These are phyloP conservation scores for Rhododendron kiyosumense DNA, from an alignment of 148 eudicot species.

Conservation along the genomic window DNA sequence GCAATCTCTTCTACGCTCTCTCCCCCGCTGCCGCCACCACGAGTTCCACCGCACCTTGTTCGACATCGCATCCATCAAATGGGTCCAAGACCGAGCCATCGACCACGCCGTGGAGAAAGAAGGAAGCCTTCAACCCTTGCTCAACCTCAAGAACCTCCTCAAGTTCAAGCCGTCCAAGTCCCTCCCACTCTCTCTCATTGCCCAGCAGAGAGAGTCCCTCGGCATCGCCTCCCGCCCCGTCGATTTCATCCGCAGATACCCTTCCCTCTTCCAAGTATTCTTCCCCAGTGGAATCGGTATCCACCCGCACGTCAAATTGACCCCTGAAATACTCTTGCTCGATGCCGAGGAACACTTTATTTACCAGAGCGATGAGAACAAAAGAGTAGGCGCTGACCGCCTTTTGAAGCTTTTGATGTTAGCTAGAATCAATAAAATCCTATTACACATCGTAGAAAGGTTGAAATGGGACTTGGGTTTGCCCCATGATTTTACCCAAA, in stretches of 20 bases:
- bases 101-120: constrained; percentile 87
- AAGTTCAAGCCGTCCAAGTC: constrained; percentile 69
- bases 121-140: constrained; percentile 43
- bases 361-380: constrained; percentile 31
- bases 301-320: constrained; percentile 62
- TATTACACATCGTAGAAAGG: constrained; percentile 26
- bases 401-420: constrained; percentile 75
- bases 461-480: constrained; percentile 48
- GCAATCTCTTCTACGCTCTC: constrained; percentile 19
- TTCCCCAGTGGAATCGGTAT: constrained; percentile 42
- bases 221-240: constrained; percentile 46
- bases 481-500: constrained; percentile 31
- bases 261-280: constrained; percentile 54
- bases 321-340: constrained; percentile 36
- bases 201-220: constrained; percentile 34
- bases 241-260: constrained; percentile 69
- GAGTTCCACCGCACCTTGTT: constrained; percentile 28
- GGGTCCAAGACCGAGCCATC: constrained; percentile 69
- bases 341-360: constrained; percentile 57
- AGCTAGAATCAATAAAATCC: constrained; percentile 23
- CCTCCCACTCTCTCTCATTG: constrained; percentile 53
- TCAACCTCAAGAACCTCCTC: constrained; percentile 60
- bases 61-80: constrained; percentile 43
- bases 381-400: constrained; percentile 47
- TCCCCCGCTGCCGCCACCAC: constrained; percentile 22